Percentiles rank a stretch among this genome's conserved stretches.
phyloP scores from a whole-genome alignment of 2,329 filamentous ascomycete species.

The Coleophoma eucalyptorum region DNA sequence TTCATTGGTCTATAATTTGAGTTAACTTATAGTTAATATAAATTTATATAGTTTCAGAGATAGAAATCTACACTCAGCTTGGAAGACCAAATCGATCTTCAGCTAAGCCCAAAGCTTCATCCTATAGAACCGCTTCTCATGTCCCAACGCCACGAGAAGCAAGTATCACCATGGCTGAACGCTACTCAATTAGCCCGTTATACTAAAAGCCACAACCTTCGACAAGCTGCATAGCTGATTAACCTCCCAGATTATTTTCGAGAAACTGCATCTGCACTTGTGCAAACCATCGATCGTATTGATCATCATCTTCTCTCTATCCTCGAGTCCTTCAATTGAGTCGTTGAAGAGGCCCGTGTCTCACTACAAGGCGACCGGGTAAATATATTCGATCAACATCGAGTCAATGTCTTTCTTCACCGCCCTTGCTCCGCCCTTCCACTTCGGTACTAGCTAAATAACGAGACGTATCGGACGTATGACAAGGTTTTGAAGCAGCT shows the following conservation, averaged over 20 bases:
- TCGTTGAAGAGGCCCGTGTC: constrained; percentile 4
- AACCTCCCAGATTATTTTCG: neutral
- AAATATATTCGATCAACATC: constrained; percentile 8
- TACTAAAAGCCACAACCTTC: constrained; percentile 1
- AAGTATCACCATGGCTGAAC: constrained; percentile 5
- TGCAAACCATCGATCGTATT: neutral
- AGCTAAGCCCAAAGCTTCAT: neutral
- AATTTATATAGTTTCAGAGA: too few species aligned
- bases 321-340: constrained; percentile 6
- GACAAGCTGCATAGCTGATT: neutral
- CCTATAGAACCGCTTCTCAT: neutral
- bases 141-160: neutral
- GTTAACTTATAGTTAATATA: too few species aligned
- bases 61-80: neutral
- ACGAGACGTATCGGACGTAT: constrained; percentile 3
- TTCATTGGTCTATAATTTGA: too few species aligned
- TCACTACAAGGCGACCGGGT: constrained; percentile 5
- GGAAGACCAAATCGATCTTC: neutral
- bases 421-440: neutral
- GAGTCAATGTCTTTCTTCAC: constrained; percentile 7
- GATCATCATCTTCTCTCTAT: constrained; percentile 3
- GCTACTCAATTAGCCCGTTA: constrained; percentile 4
- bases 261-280: neutral
- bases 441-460: constrained; percentile 5
- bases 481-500: constrained; percentile 10